These are phyloP conservation scores for Samsoniella hepiali DNA, from an alignment of 2,329 filamentous ascomycete species.

Conservation along the genomic window DNA sequence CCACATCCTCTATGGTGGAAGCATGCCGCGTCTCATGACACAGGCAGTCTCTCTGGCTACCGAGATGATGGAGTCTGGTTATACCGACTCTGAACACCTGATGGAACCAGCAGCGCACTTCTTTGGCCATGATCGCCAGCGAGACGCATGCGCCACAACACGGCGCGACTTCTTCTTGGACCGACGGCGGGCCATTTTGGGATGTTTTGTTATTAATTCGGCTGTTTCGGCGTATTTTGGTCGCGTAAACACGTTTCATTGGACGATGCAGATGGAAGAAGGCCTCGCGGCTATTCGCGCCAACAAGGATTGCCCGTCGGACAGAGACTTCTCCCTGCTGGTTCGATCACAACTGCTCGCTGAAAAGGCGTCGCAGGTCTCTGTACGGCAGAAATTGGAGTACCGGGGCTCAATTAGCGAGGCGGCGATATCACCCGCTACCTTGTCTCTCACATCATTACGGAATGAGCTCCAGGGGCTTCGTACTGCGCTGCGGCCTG, in stretches of 20 bases:
- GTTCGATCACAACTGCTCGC: background rate
- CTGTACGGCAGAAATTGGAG: background rate
- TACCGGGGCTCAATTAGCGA: background rate
- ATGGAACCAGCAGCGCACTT: background rate
- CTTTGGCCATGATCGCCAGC: background rate
- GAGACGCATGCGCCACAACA: background rate
- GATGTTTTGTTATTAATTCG: constrained; percentile 2
- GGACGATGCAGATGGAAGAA: constrained; percentile 6
- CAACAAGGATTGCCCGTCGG: background rate
- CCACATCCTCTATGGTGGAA: background rate
- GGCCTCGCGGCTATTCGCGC: background rate
- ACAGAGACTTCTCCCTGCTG: background rate
- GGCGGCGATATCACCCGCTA: background rate
- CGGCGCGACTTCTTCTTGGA: background rate
- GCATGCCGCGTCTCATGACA: background rate
- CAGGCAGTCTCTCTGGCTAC: background rate
- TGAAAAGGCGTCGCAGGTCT: background rate
- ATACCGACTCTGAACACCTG: background rate
- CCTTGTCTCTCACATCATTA: background rate
- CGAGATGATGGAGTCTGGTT: background rate
- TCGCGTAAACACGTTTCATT: background rate
- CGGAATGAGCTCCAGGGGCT: background rate
- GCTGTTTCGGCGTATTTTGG: background rate
- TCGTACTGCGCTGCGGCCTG: background rate
- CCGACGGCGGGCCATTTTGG: background rate